Evolutionary conservation across 169 alveolate genomes (phyloP).

Genomic region (Cryptosporidium sp.): DNA sequence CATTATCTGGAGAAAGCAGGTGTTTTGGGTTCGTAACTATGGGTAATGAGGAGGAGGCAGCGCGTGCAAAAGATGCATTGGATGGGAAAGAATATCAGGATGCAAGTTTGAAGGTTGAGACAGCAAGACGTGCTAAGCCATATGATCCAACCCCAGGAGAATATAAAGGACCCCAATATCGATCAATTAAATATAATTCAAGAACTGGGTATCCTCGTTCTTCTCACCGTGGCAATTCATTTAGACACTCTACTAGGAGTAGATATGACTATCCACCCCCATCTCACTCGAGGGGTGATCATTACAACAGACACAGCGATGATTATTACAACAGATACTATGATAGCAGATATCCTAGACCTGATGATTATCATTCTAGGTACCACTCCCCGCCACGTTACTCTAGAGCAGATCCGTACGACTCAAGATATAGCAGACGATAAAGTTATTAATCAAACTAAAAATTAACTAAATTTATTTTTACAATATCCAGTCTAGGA

Average conservation of each 20-base stretch:
- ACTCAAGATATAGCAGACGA: constrained; percentile 64
- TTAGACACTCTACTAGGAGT: constrained; percentile 40
- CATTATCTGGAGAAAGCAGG: constrained; percentile 62
- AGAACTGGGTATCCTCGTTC: constrained; percentile 28
- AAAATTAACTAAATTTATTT: constrained; percentile 24
- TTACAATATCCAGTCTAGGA: constrained; percentile 14
- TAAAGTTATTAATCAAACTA: constrained; percentile 29
- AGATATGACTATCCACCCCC: constrained; percentile 65
- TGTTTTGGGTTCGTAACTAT: constrained; percentile 73
- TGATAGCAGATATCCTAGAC: constrained; percentile 59
- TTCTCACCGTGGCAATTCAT: constrained; percentile 59
- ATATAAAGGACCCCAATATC: constrained; percentile 72
- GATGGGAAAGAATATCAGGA: constrained; percentile 75
- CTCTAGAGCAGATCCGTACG: constrained; percentile 76
- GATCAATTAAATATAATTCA: constrained; percentile 67
- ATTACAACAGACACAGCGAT: constrained; percentile 67
- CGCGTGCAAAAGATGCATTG: constrained; percentile 70
- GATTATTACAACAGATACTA: constrained; percentile 63
- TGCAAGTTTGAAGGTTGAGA: constrained; percentile 68
- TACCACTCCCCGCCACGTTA: constrained; percentile 73
- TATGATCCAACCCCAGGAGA: constrained; percentile 75
- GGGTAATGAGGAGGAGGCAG: constrained; percentile 70
- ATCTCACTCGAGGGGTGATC: constrained; percentile 60
- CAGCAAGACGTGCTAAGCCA: constrained; percentile 74
- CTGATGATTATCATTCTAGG: constrained; percentile 59